Evolutionary conservation across 768 basidiomycete species (phyloP), one percentile per base, ranked within the genome.

Genomic region (Podaxis sp.): DNA sequence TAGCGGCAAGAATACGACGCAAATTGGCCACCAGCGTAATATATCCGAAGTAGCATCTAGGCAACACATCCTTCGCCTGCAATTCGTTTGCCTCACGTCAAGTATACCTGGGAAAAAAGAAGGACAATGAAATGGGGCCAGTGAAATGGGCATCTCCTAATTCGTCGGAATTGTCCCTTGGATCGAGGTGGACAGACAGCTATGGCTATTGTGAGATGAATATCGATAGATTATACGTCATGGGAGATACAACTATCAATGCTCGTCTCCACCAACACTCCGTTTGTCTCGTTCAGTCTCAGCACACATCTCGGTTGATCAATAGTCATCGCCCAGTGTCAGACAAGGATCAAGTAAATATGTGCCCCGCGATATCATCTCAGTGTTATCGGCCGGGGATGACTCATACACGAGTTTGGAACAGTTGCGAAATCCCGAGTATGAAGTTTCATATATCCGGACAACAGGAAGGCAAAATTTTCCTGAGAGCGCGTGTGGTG

Each of bases 401-500:
- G 43, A n/a, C 43, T 33, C 41, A 43, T 13, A 43, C 41, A 13
- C 41, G 41, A 43, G 41, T 19, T 43, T 19, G 3, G 41, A n/a
- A 43, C 15, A 12, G n/a, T 43, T 6, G 15, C 41, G 41, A 43
- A 43, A 41, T 53, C 46, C 58, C 49, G 49, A 50, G 49, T 43
- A 17, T 43, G 12, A 43, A 4, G 49, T 55, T 55, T 57, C 55
- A 57, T n/a, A 40, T 24, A 37, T 38, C 33, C 37, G 54, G 22
- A 55, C 54, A 37, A 22, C 17, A 40, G 36, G 54, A 8, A 29
- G 13, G 11, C 40, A 57, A 4, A 17, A 25, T 22, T 24, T 27
- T 17, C 43, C 22, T 29, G 24, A 12, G 15, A 52, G 51, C 43
- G 36, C 15, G 17, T 6, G 68, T 67, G 70, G 70, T 71, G 66